Evolutionary conservation across 176 grass and related monocot species (phyloP).

Genomic region (Tillandsia leiboldiana): DNA sequence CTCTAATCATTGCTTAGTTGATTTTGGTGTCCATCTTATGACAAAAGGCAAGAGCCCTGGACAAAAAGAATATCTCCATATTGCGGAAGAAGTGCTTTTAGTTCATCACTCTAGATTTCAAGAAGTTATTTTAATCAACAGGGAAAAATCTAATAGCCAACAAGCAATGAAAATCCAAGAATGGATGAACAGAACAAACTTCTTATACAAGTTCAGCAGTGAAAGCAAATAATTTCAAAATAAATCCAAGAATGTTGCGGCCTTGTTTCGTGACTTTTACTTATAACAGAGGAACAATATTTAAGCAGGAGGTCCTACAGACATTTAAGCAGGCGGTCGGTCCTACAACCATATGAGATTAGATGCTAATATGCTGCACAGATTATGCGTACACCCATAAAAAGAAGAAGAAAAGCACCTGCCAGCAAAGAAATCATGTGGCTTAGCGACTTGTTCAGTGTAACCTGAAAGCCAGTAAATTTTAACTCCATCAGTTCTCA

Average conservation of each 20-base stretch:
- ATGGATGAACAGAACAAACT: not conserved
- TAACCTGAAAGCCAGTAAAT: slow-evolving; percentile 39
- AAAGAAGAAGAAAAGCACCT: slow-evolving; percentile 30
- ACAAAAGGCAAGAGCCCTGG: not conserved
- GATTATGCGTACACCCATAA: too few relatives aligned
- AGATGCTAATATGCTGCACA: too few relatives aligned
- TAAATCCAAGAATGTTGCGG: too few relatives aligned
- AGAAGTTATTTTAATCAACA: not conserved
- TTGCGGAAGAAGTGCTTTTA: not conserved
- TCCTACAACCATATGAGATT: too few relatives aligned
- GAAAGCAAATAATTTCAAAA: too few relatives aligned
- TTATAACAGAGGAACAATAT: too few relatives aligned
- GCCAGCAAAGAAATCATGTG: slow-evolving; percentile 84
- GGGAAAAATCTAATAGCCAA: not conserved
- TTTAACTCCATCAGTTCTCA: not conserved
- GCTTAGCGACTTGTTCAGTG: slow-evolving; percentile 58
- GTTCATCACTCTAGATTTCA: not conserved
- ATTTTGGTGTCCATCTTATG: not conserved
- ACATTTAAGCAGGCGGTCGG: too few relatives aligned
- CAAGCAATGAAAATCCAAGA: not conserved
- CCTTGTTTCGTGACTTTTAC: too few relatives aligned
- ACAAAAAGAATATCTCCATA: not conserved
- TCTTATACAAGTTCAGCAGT: too few relatives aligned
- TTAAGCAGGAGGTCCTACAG: too few relatives aligned
- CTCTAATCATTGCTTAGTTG: not conserved